A percentile compares a stretch with the other conserved stretches of the same genome.
phyloP scores from a whole-genome alignment of 1,284 basidiomycete species.

The Ceratobasidium sp. region DNA sequence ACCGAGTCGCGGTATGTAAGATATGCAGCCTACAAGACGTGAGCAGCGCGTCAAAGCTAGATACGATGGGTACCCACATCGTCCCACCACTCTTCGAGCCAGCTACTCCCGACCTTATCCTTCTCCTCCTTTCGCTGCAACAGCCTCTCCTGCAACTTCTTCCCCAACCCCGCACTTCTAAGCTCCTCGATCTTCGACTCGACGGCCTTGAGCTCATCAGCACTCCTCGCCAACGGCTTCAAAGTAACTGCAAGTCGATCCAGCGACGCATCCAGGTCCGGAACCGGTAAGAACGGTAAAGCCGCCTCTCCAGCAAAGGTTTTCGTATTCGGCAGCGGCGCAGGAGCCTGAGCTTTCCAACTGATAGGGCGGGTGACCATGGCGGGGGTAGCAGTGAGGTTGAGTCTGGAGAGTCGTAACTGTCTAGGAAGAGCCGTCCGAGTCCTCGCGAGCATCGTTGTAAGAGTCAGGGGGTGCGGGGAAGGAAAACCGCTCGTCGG shows the following conservation, averaged over 20 bases:
- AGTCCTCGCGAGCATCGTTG: conserved; percentile 32
- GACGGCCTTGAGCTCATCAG: conserved; percentile 65
- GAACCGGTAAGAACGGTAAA: conserved; percentile 73
- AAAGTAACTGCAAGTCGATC: conserved; percentile 68
- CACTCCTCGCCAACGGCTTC: conserved; percentile 70
- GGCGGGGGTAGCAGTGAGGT: neutral
- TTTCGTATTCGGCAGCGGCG: conserved; percentile 55
- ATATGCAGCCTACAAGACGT: conserved; percentile 59
- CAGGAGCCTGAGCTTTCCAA: conserved; percentile 65
- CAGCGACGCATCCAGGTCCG: conserved; percentile 67
- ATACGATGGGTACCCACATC: conserved; percentile 54
- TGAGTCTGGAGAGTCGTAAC: conserved; percentile 6
- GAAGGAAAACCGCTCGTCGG: neutral
- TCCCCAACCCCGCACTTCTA: conserved; percentile 59
- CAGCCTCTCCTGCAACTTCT: conserved; percentile 68
- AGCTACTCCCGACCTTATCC: conserved; percentile 63
- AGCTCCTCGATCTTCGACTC: conserved; percentile 72
- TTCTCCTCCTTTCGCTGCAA: conserved; percentile 58
- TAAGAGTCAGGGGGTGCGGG: neutral
- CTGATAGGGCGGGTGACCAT: conserved; percentile 47
- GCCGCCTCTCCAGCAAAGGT: conserved; percentile 60
- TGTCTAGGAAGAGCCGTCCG: conserved; percentile 10
- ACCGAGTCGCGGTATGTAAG: conserved; percentile 80
- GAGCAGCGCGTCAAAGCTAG: neutral
- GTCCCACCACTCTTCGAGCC: conserved; percentile 89